Evolutionary conservation across 192 early-diverging fungal species (phyloP).

Genomic region (Entophlyctis luteolus): DNA sequence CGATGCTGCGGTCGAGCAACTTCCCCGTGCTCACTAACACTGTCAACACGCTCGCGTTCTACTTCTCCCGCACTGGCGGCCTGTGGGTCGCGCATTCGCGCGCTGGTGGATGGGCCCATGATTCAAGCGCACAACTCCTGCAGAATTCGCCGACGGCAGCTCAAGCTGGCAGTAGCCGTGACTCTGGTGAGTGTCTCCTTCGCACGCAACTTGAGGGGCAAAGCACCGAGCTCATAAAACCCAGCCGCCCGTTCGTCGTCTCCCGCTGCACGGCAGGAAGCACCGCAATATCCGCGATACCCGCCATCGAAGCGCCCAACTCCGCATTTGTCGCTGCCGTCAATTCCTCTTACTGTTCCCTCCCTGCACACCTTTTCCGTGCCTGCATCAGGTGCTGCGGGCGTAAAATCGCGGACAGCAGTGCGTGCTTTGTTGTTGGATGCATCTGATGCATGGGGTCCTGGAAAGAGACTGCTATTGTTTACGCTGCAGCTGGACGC

Average conservation of each 20-base stretch:
- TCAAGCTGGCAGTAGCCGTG: too few species aligned
- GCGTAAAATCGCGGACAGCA: conserved; percentile 15
- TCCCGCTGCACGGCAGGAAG: neutral
- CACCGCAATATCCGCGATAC: conserved; percentile 12
- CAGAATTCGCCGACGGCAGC: too few species aligned
- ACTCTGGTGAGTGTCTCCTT: too few species aligned
- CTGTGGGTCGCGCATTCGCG: conserved; percentile 27
- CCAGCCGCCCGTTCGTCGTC: neutral
- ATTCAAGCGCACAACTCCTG: too few species aligned
- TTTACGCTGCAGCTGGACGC: conserved; percentile 25
- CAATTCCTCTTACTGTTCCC: conserved; percentile 22
- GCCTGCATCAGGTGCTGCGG: neutral
- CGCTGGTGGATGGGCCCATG: conserved; percentile 1
- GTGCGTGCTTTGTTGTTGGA: conserved; percentile 19
- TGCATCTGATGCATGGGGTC: conserved; percentile 23
- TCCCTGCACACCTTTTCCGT: conserved; percentile 3
- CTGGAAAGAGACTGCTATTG: conserved; percentile 12
- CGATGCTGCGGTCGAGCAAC: conserved; percentile 12
- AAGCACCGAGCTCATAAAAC: too few species aligned
- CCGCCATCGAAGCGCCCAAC: conserved; percentile 19
- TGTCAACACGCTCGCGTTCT: conserved; percentile 23
- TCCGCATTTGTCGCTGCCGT: conserved; percentile 12
- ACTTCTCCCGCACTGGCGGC: conserved; percentile 18
- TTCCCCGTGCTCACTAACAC: conserved; percentile 5
- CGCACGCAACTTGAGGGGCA: too few species aligned